phyloP scores from a whole-genome alignment of 73 alveolate species.

The Symbiodinium pilosum region DNA sequence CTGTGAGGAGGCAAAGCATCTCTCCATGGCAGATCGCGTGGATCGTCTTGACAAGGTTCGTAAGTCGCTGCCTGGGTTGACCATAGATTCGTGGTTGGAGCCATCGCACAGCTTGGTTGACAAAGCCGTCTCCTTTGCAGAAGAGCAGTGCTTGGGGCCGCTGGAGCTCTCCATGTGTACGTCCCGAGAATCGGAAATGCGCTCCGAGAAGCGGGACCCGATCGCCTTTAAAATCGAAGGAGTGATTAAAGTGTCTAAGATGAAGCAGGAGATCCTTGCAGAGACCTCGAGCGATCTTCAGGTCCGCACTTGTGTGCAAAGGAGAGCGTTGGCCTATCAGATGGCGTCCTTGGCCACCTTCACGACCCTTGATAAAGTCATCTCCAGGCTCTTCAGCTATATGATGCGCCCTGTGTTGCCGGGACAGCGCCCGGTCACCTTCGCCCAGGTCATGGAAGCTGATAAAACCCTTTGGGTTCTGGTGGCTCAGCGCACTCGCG shows the following conservation, averaged over 20 bases:
- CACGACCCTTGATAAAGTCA: neutral
- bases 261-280: neutral
- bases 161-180: slow-evolving; percentile 15
- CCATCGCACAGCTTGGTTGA: slow-evolving; percentile 25
- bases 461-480: neutral
- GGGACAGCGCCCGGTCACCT: neutral
- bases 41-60: neutral
- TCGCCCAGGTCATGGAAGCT: slow-evolving; percentile 18
- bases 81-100: neutral
- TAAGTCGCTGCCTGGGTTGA: neutral
- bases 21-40: slow-evolving; percentile 17
- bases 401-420: neutral
- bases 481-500: neutral
- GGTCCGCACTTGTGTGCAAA: neutral
- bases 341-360: neutral
- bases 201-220: neutral
- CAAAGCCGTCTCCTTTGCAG: neutral
- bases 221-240: neutral
- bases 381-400: neutral
- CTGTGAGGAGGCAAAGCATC: neutral
- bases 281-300: neutral
- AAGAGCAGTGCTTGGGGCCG: neutral
- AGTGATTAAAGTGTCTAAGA: neutral
- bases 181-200: slow-evolving; percentile 6
- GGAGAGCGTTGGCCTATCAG: slow-evolving; percentile 14